Base-by-base conservation (phyloP, 768 basidiomycete species). In the Peribolospora kevripleyi region DNA sequence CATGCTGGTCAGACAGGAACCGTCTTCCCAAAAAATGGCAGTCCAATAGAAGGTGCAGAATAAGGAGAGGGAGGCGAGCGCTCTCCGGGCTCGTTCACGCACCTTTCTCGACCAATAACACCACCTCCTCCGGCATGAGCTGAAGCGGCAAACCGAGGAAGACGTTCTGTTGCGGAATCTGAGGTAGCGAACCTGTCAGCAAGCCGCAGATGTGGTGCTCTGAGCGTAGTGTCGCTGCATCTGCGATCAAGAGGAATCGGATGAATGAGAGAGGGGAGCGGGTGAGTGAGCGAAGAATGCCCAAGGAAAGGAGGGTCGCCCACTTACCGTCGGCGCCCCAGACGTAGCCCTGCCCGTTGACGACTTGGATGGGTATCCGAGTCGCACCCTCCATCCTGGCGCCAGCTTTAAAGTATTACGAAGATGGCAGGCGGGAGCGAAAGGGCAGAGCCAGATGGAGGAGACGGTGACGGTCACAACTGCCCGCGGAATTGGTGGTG, bases 81-180 rank as follows among this genome's bases (percentile, higher is more conserved):
- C 37, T 37, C 11, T 2, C 25, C 7, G 47, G 48, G 14, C 9
- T 13, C 41, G 48, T 40, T n/a, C 39, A 61, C 73, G 52, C 57
- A 86, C 93, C 77, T 58, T 82, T 82, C 60, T 81, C 75, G 10
- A 95, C 76, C 5, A 97, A 77, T 41, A 90, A 72, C 8, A 84
- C 84, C 7, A 80, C 85, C 65, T 97, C 93, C 67, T 98, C 93
- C 0, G 86, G 84, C 68, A 84, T 76, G 2, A 97, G 71, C 6
- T 84, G 70, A 5, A 93, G 71, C 1, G 93, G 93, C n/a, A 87
- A 69, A 6, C 93, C 93, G 42, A 98, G 72, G 65, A 98, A 98
- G 3, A 82, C 77, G 70, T 98, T 98, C 68, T 98, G 93, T 62
- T 95, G 90, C 2, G 87, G 80, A 1, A 97, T 73, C 64, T 88